A percentile compares a stretch with the other conserved stretches of the same genome.
phyloP scores from a whole-genome alignment of 2,329 filamentous ascomycete genomes.

The Penicillium sp. region DNA sequence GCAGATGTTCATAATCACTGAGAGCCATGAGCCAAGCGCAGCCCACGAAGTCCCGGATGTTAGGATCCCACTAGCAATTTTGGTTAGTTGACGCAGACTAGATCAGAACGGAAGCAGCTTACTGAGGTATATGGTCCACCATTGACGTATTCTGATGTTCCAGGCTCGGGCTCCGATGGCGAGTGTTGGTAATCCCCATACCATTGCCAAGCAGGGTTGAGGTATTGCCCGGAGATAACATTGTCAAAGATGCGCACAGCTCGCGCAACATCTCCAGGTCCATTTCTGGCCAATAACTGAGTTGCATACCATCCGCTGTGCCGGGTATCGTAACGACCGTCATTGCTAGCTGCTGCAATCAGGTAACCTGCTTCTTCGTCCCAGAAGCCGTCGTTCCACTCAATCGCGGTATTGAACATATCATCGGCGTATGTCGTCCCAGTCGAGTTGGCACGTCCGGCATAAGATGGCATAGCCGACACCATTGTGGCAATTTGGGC shows the following conservation, averaged over 20 bases:
- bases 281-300: conserved; percentile 18
- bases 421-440: conserved; percentile 4
- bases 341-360: conserved; percentile 8
- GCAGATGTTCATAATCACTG: conserved; percentile 37
- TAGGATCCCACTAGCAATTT: conserved; percentile 20
- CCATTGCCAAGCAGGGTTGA: conserved; percentile 17
- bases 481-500: neutral
- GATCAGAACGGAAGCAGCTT: neutral
- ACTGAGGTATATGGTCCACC: conserved; percentile 14
- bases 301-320: conserved; percentile 21
- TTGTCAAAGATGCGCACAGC: conserved; percentile 21
- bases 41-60: conserved; percentile 19
- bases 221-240: conserved; percentile 19
- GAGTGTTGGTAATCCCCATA: conserved; percentile 20
- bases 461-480: conserved; percentile 1
- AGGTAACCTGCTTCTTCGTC: conserved; percentile 16
- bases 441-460: neutral
- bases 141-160: conserved; percentile 12
- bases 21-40: conserved; percentile 19
- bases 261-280: conserved; percentile 12
- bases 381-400: conserved; percentile 20
- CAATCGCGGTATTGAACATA: conserved; percentile 19
- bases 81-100: neutral
- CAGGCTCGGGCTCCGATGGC: conserved; percentile 16
- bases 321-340: conserved; percentile 18